A percentile compares a stretch with the other conserved stretches of the same genome.
These are phyloP conservation scores for Pleurotus pulmonarius DNA, from an alignment of 768 basidiomycete genomes.

Conservation along the genomic window DNA sequence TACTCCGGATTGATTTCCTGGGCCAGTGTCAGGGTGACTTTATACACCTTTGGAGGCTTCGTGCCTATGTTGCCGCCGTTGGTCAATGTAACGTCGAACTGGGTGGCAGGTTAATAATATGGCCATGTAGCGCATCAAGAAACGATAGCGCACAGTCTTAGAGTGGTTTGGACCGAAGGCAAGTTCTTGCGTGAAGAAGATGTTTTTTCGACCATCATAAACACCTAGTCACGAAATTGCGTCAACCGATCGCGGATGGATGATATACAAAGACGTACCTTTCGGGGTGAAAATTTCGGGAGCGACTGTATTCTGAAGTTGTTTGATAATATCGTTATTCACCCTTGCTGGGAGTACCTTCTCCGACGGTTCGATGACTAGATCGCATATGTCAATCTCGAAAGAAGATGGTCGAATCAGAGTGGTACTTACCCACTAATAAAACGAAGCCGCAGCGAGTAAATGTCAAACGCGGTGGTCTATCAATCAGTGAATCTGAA, in stretches of 20 bases:
- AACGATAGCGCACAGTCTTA: conserved; percentile 23
- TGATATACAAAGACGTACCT: not conserved
- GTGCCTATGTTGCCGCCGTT: conserved; percentile 30
- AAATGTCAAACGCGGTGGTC: no score
- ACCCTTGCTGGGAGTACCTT: conserved; percentile 43
- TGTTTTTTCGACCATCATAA: conserved; percentile 61
- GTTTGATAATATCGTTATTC: conserved; percentile 34
- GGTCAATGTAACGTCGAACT: conserved; percentile 33
- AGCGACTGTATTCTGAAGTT: conserved; percentile 35
- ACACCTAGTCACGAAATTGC: conserved; percentile 23
- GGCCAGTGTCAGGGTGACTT: conserved; percentile 51
- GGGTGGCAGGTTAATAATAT: not conserved
- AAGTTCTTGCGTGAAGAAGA: conserved; percentile 45
- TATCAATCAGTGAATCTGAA: not conserved
- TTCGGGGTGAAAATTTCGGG: conserved; percentile 36
- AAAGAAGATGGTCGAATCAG: no score
- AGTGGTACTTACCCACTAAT: no score
- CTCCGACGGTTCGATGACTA: conserved; percentile 42
- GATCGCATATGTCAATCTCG: conserved; percentile 7
- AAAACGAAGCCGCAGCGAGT: no score
- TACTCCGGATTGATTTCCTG: conserved; percentile 50
- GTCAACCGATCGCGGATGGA: conserved; percentile 6
- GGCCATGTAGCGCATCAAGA: no score
- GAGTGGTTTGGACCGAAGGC: conserved; percentile 26
- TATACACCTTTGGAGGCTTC: conserved; percentile 46